Evolutionary conservation across 805 yeast genomes (phyloP).

Genomic region (Schizosaccharomyces lindneri): DNA sequence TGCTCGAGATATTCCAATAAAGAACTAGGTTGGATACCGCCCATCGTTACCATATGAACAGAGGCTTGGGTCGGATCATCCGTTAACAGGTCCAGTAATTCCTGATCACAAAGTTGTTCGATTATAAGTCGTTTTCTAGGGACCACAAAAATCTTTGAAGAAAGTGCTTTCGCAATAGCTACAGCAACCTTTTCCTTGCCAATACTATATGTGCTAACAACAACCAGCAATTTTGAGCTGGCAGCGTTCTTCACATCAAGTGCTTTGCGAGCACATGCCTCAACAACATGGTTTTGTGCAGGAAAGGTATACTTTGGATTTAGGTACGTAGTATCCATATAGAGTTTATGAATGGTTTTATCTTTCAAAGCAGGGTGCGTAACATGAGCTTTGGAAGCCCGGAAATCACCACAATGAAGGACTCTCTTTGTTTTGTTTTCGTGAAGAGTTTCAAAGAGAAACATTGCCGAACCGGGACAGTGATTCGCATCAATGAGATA

Average conservation of each 20-base stretch:
- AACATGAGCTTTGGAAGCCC: slow-evolving; percentile 36
- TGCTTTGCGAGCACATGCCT: slow-evolving; percentile 21
- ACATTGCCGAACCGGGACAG: slow-evolving; percentile 84
- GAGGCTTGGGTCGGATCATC: slow-evolving; percentile 24
- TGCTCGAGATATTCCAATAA: slow-evolving; percentile 26
- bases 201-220: slow-evolving; percentile 73
- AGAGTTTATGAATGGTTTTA: slow-evolving; percentile 30
- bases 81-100: slow-evolving; percentile 18
- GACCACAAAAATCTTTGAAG: slow-evolving; percentile 20
- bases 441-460: slow-evolving; percentile 29
- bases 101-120: slow-evolving; percentile 20
- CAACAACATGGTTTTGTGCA: slow-evolving; percentile 42
- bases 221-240: slow-evolving; percentile 21
- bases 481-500: slow-evolving; percentile 68
- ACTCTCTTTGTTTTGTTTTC: slow-evolving; percentile 10
- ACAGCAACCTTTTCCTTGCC: slow-evolving; percentile 80
- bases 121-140: slow-evolving; percentile 24
- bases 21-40: slow-evolving; percentile 19
- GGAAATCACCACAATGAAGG: slow-evolving; percentile 83
- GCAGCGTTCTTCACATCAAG: neutral
- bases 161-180: slow-evolving; percentile 15
- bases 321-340: slow-evolving; percentile 77
- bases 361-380: slow-evolving; percentile 12
- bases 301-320: slow-evolving; percentile 57
- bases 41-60: slow-evolving; percentile 55